Evolutionary conservation across 495 filamentous ascomycete genomes (phyloP).

Genomic region (Neurospora hispaniola): DNA sequence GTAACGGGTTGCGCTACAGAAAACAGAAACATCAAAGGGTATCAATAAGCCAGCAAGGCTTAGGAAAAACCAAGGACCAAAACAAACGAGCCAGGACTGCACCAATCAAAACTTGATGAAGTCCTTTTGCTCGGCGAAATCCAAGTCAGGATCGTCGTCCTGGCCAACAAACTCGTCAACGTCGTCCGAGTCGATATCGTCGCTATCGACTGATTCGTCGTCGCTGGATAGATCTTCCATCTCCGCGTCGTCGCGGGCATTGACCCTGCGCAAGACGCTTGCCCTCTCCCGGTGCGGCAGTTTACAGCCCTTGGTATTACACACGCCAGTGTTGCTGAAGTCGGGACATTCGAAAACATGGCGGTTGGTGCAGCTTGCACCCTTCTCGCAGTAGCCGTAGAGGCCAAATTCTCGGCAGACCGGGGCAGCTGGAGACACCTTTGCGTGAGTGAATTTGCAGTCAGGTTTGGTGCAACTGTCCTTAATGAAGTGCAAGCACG

Average conservation of each 20-base stretch:
- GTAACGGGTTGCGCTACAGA: neutral
- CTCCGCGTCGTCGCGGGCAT: constrained; percentile 38
- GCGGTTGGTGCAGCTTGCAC: constrained; percentile 64
- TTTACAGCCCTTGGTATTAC: constrained; percentile 72
- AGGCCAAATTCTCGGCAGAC: constrained; percentile 80
- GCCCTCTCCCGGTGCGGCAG: constrained; percentile 85
- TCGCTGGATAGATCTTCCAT: constrained; percentile 76
- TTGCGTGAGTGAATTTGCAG: constrained; percentile 84
- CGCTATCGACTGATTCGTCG: constrained; percentile 65
- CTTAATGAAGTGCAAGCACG: constrained; percentile 82
- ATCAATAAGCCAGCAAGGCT: constrained; percentile 6
- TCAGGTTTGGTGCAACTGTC: constrained; percentile 81
- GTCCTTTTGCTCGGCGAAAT: constrained; percentile 35
- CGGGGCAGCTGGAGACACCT: constrained; percentile 66
- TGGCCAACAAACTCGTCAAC: constrained; percentile 59
- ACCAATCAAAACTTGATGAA: constrained; percentile 34
- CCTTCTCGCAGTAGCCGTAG: constrained; percentile 85
- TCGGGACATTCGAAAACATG: constrained; percentile 89
- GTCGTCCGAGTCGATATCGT: constrained; percentile 85
- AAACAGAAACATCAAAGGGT: constrained; percentile 10
- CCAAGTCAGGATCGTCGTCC: constrained; percentile 27
- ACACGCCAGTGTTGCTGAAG: constrained; percentile 81
- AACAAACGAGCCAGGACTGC: neutral
- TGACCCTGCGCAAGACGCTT: constrained; percentile 43
- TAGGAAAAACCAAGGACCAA: constrained; percentile 1